Evolutionary conservation across 441 rosid genomes (phyloP).

Genomic region (Croton setiger): DNA sequence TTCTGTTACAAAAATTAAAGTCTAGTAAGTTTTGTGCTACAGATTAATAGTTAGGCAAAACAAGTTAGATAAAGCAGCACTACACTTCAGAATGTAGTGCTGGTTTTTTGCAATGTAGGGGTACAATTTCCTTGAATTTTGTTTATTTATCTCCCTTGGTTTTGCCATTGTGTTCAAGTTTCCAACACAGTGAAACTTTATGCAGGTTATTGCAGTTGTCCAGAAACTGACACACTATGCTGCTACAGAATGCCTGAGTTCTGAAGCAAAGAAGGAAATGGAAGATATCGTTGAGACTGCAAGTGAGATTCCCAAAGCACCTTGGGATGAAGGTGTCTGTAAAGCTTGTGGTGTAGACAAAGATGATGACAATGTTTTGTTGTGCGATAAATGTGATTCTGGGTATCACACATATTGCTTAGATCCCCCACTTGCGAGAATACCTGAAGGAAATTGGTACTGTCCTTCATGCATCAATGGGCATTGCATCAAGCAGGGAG

Average conservation of each 20-base stretch:
- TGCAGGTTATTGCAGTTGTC: conserved; percentile 51
- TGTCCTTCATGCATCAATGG: conserved; percentile 51
- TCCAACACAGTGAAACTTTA: conserved; percentile 13
- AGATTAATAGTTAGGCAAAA: too few relatives aligned
- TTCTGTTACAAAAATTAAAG: too few relatives aligned
- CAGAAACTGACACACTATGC: conserved; percentile 33
- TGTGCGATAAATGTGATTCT: conserved; percentile 60
- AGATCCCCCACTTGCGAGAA: conserved; percentile 51
- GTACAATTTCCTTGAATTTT: not conserved
- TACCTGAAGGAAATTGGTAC: conserved; percentile 70
- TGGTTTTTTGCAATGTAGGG: not conserved
- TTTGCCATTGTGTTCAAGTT: conserved; percentile 6
- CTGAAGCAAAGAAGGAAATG: conserved; percentile 44
- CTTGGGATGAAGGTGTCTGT: conserved; percentile 61
- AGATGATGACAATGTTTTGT: conserved; percentile 52
- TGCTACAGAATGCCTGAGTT: conserved; percentile 28
- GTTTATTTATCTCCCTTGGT: not conserved
- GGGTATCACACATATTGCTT: conserved; percentile 62
- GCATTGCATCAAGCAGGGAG: conserved; percentile 23
- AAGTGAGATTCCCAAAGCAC: conserved; percentile 47
- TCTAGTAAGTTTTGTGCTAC: too few relatives aligned
- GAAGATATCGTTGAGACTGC: conserved; percentile 37
- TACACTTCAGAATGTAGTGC: not conserved
- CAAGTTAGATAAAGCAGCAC: too few relatives aligned
- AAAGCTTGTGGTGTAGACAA: conserved; percentile 57